Conservation (phyloP, 2,329 filamentous ascomycete species). For the Leptoxyphium fumago region DNA sequence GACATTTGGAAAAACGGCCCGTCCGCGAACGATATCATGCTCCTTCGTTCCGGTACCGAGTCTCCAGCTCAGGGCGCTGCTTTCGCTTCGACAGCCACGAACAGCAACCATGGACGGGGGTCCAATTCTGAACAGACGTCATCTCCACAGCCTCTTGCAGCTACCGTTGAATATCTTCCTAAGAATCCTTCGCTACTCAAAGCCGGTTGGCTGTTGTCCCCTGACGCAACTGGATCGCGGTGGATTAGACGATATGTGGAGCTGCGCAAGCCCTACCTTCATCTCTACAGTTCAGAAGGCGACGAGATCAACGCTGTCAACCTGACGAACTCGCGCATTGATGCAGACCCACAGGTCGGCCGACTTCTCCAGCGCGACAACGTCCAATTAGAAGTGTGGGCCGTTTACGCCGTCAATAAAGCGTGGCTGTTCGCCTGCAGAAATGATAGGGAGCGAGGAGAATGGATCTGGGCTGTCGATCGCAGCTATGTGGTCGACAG, state of each 20-base stretch:
- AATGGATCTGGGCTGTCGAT: conserved; percentile 94
- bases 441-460: conserved; percentile 81
- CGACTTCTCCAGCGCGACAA: conserved; percentile 43
- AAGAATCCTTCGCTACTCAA: conserved; percentile 65
- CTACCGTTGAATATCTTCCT: conserved; percentile 60
- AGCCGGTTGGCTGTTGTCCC: conserved; percentile 72
- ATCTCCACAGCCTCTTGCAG: conserved; percentile 49
- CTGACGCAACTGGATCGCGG: conserved; percentile 58
- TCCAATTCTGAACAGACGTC: conserved; percentile 21
- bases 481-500: conserved; percentile 48
- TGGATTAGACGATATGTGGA: conserved; percentile 94
- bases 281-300: conserved; percentile 75
- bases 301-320: conserved; percentile 86
- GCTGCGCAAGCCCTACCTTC: conserved; percentile 76
- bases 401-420: conserved; percentile 85
- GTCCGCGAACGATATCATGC: conserved; percentile 29
- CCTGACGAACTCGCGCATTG: conserved; percentile 75
- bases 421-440: conserved; percentile 88
- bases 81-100: conserved; percentile 19
- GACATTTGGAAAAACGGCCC: conserved; percentile 45
- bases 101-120: conserved; percentile 9
- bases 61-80: conserved; percentile 50
- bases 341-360: conserved; percentile 79
- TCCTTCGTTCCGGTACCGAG: conserved; percentile 41
- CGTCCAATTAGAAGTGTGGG: conserved; percentile 50